Percentiles rank a stretch among this genome's conserved stretches.
phyloP scores from a whole-genome alignment of 106 monocot genomes.

The Platanthera zijinensis region DNA sequence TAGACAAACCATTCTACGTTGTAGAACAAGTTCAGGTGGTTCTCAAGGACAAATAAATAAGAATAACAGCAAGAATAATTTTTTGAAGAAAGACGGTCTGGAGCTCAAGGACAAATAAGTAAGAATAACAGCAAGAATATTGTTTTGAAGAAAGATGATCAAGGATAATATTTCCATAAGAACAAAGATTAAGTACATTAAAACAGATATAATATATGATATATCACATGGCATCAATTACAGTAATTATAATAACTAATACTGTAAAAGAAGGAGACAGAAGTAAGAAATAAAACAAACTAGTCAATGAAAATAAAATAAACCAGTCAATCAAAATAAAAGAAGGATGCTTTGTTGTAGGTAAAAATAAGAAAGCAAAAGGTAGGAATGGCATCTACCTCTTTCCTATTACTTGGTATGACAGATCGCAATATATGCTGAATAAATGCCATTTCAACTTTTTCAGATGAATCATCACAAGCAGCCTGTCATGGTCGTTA shows the following conservation, averaged over 20 bases:
- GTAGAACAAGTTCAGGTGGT: neutral
- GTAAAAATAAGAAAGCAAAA: neutral
- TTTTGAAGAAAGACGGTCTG: neutral
- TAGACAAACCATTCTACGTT: neutral
- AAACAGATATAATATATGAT: constrained; percentile 1
- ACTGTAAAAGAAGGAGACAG: neutral
- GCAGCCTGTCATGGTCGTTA: constrained; percentile 6
- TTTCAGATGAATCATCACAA: constrained; percentile 8
- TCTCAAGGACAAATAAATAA: neutral
- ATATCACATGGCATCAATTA: neutral
- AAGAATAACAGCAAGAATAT: neutral
- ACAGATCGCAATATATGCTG: constrained; percentile 1
- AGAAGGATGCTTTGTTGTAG: neutral
- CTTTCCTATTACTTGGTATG: neutral
- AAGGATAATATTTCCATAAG: neutral
- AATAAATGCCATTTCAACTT: constrained; percentile 10
- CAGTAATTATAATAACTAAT: neutral
- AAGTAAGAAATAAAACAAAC: neutral
- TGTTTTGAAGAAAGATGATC: neutral
- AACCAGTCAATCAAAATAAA: neutral
- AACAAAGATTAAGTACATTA: neutral
- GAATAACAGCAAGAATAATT: neutral
- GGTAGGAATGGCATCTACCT: constrained; percentile 2
- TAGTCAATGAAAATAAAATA: neutral
- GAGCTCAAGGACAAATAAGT: neutral